Evolutionary conservation across 331 rosid species (phyloP).

Genomic region (Acacia pycnantha): DNA sequence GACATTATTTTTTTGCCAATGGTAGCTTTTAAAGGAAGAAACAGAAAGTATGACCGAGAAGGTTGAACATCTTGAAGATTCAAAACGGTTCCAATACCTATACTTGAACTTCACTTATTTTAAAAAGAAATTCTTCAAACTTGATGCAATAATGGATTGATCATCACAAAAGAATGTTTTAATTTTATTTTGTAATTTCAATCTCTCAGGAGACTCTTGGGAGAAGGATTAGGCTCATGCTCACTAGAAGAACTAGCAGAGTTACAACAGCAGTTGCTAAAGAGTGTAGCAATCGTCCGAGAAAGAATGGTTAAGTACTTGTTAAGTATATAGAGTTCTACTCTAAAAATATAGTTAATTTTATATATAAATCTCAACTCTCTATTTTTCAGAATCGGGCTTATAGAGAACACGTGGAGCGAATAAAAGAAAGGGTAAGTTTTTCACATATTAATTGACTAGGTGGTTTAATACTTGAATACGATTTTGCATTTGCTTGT

Average conservation of each 20-base stretch:
- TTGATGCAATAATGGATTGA: neutral
- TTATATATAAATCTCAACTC: neutral
- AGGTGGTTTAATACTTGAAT: neutral
- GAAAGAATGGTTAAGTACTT: constrained; percentile 66
- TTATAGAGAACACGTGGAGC: neutral
- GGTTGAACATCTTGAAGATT: constrained; percentile 75
- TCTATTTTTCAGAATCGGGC: neutral
- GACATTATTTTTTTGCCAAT: neutral
- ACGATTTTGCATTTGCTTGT: neutral
- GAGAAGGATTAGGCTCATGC: constrained; percentile 68
- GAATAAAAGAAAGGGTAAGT: constrained; percentile 54
- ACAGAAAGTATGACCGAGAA: constrained; percentile 63
- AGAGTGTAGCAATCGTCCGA: constrained; percentile 57
- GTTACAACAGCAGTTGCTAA: constrained; percentile 69
- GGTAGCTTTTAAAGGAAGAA: constrained; percentile 72
- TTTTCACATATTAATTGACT: neutral
- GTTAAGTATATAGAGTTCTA: neutral
- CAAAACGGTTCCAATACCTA: constrained; percentile 59
- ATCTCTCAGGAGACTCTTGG: constrained; percentile 62
- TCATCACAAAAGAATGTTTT: neutral
- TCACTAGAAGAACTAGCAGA: constrained; percentile 65
- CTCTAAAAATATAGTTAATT: neutral
- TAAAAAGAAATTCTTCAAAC: neutral
- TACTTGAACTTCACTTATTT: neutral
- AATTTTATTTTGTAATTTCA: neutral